A percentile compares a stretch with the other conserved stretches of the same genome.
Evolutionary conservation across 768 basidiomycete species (phyloP).

Genomic region (Russula abietina): DNA sequence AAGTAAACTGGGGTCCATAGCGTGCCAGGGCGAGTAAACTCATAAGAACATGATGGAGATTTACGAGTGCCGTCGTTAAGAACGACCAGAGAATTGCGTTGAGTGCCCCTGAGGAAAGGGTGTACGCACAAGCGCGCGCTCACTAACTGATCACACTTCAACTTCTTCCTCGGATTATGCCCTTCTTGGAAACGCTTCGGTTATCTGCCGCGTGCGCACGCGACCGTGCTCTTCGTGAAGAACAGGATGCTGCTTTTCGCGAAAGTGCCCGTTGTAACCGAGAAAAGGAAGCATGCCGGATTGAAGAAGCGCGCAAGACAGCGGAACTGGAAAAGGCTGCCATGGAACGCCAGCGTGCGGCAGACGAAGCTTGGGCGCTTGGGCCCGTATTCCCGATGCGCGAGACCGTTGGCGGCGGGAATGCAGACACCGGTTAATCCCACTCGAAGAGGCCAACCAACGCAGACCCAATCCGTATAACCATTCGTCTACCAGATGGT

Average conservation of each 20-base stretch:
- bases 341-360: slow-evolving; percentile 26
- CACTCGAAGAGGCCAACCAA: slow-evolving; percentile 33
- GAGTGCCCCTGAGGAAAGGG: no score
- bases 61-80: no score
- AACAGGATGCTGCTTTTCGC: slow-evolving; percentile 76
- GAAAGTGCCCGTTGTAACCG: slow-evolving; percentile 60
- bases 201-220: slow-evolving; percentile 42
- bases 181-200: slow-evolving; percentile 64
- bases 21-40: no score
- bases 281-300: slow-evolving; percentile 34
- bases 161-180: slow-evolving; percentile 73
- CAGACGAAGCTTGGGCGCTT: slow-evolving; percentile 34
- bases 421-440: slow-evolving; percentile 45
- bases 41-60: no score
- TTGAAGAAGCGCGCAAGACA: slow-evolving; percentile 28
- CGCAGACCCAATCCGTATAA: slow-evolving; percentile 45
- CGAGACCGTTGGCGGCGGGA: slow-evolving; percentile 50
- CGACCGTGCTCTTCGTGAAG: slow-evolving; percentile 70
- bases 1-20: no score
- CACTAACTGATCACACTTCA: slow-evolving; percentile 59
- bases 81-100: no score
- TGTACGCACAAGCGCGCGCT: slow-evolving; percentile 63
- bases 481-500: slow-evolving; percentile 47
- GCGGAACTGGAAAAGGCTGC: slow-evolving; percentile 26
- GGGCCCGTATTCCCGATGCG: slow-evolving; percentile 5